A percentile compares a stretch with the other conserved stretches of the same genome.
Evolutionary conservation across 495 filamentous ascomycete species (phyloP).

Genomic region (Penicillium herquei): DNA sequence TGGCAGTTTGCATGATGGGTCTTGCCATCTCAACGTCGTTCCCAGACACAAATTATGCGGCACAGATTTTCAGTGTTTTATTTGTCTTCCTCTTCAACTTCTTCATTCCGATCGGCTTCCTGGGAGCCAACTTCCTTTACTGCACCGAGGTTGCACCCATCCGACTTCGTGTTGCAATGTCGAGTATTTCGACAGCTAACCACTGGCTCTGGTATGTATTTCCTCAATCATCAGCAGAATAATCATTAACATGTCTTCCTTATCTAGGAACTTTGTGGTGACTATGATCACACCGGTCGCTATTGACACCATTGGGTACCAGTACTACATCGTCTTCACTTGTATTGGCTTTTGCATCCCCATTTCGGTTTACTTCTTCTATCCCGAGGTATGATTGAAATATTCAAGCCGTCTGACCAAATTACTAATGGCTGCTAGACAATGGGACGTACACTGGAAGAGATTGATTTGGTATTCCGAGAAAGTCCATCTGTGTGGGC

Average conservation of each 20-base stretch:
- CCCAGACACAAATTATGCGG: not conserved
- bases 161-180: slow-evolving; percentile 49
- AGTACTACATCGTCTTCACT: slow-evolving; percentile 38
- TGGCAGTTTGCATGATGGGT: slow-evolving; percentile 42
- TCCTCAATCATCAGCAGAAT: not conserved
- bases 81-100: slow-evolving; percentile 60
- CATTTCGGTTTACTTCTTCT: slow-evolving; percentile 59
- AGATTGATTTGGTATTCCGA: slow-evolving; percentile 5
- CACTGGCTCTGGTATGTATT: slow-evolving; percentile 32
- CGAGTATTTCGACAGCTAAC: slow-evolving; percentile 34
- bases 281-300: slow-evolving; percentile 52
- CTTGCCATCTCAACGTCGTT: slow-evolving; percentile 32
- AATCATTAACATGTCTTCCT: not conserved
- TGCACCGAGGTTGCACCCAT: slow-evolving; percentile 53
- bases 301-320: slow-evolving; percentile 18
- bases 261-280: slow-evolving; percentile 50
- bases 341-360: slow-evolving; percentile 18
- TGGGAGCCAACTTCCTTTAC: slow-evolving; percentile 56
- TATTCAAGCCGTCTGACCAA: not conserved
- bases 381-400: slow-evolving; percentile 42
- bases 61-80: slow-evolving; percentile 10
- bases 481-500: slow-evolving; percentile 8
- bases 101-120: slow-evolving; percentile 57
- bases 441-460: not conserved
- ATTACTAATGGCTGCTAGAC: not conserved